Conservation (phyloP, 1,284 basidiomycete genomes). For the Cystobasidium sp. region DNA sequence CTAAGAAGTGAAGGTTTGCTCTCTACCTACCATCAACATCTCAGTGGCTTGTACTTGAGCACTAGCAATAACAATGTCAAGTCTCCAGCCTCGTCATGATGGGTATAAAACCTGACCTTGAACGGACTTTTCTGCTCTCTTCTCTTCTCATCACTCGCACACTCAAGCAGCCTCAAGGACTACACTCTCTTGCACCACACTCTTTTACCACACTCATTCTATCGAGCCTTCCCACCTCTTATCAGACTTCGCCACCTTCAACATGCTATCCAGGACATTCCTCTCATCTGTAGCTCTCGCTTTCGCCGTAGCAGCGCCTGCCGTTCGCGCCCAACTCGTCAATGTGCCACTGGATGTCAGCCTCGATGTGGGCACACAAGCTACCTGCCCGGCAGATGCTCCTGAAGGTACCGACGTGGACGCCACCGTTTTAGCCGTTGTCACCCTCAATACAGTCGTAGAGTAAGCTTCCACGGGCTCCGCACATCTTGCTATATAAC, state of each 20-base stretch:
- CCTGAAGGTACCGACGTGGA: slow-evolving; percentile 23
- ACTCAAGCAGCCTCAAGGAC: slow-evolving; percentile 1
- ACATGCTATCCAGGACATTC: slow-evolving; percentile 15
- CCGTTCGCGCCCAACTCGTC: slow-evolving; percentile 9
- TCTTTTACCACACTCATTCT: background rate
- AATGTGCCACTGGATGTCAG: slow-evolving; percentile 13
- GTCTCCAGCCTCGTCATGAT: background rate
- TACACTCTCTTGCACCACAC: slow-evolving; percentile 18
- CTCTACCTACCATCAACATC: background rate
- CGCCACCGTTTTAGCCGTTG: slow-evolving; percentile 21
- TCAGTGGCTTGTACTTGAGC: slow-evolving; percentile 3
- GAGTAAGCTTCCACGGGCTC: background rate
- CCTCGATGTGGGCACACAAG: slow-evolving; percentile 18
- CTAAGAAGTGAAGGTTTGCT: slow-evolving; percentile 4
- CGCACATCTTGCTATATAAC: background rate
- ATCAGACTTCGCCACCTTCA: background rate
- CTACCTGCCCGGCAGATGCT: slow-evolving; percentile 22
- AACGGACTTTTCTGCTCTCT: slow-evolving; percentile 14
- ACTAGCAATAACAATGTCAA: slow-evolving; percentile 1
- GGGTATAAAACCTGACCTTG: slow-evolving; percentile 14
- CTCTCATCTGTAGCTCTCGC: slow-evolving; percentile 10
- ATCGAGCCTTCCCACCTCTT: background rate
- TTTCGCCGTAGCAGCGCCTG: background rate
- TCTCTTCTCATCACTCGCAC: slow-evolving; percentile 17
- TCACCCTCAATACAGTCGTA: slow-evolving; percentile 8